Evolutionary conservation across 768 basidiomycete genomes (phyloP), one percentile per base, ranked within the genome.

Genomic region (Collybia sp.): DNA sequence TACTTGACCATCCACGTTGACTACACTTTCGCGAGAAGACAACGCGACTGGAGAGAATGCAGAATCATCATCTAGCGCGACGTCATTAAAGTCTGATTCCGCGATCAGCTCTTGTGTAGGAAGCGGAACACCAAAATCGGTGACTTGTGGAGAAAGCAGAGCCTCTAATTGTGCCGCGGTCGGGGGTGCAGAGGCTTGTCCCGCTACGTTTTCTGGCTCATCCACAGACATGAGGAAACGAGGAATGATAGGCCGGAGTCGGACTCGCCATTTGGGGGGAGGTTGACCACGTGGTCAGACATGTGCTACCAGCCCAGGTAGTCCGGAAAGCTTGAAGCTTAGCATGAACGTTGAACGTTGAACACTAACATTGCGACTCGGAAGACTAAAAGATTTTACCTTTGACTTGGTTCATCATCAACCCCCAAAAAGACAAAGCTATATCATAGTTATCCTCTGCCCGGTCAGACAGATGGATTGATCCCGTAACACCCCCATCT

Each of bases 31-130:
- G 40, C 50, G 48, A 33, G 57, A 59, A 46, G 67, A 66, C 32
- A 70, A 54, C 17, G 66, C 61, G 32, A 71, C 57, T 6, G 73
- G 62, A 20, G 70, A 69, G 42, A 72, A 65, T 30, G 52, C 44
- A 6, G 50, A 43, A 16, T 76, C 75, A 46, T 79, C 77, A 47
- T 78, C 76, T 8, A 79, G 65, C 30, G 72, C 77, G 53, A 82
- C 70, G 46, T 87, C 83, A 51, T 83, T 84, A 54, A 83, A 76
- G 52, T 85, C 84, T 13, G 82, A 75, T 42, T 75, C 75, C 3
- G 78, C 71, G 19, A 76, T 58, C 16, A 80, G 83, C 44, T 64
- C 59, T 38, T 65, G 60, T 53, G 54, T 59, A 13, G 61, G 58
- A 39, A 60, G 62, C 45, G 52, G 47, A 43, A 53, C 51, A 49